phyloP scores from a whole-genome alignment of 192 early-diverging fungal species.

The Diversispora epigaea region DNA sequence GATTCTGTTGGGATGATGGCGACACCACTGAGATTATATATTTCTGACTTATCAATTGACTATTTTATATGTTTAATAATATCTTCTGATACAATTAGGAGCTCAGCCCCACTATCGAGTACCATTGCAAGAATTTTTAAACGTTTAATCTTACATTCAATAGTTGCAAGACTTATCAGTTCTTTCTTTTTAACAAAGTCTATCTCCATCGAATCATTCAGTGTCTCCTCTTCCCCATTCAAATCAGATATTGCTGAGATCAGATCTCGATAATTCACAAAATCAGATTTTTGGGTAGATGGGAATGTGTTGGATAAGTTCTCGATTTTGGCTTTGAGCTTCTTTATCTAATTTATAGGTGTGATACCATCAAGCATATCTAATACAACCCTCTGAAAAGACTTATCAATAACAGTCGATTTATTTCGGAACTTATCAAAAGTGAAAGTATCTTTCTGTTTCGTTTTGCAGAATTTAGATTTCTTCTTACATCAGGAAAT shows the following conservation, averaged over 20 bases:
- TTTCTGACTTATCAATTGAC: background rate
- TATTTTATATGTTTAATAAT: background rate
- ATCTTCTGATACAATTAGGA: conserved; percentile 2
- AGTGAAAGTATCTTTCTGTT: background rate
- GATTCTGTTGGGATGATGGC: conserved; percentile 1
- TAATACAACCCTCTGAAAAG: conserved; percentile 1
- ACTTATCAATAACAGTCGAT: background rate
- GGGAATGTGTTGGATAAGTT: background rate
- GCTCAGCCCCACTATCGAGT: too few species aligned
- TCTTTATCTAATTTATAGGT: background rate
- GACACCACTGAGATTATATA: conserved; percentile 2
- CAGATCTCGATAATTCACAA: conserved; percentile 5
- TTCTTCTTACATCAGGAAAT: background rate
- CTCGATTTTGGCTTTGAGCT: conserved; percentile 1
- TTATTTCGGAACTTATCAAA: conserved; percentile 21
- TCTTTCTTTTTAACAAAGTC: conserved; percentile 24
- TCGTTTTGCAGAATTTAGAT: background rate
- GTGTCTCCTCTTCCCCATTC: conserved; percentile 1
- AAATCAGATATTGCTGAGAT: background rate
- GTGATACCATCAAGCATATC: conserved; percentile 12
- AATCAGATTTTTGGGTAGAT: background rate
- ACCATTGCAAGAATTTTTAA: conserved; percentile 17
- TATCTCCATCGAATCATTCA: conserved; percentile 13
- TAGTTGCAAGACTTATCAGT: conserved; percentile 4
- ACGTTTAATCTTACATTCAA: background rate